These are phyloP conservation scores for Aspergillus niger DNA, from an alignment of 2,329 filamentous ascomycete genomes.

Conservation along the genomic window DNA sequence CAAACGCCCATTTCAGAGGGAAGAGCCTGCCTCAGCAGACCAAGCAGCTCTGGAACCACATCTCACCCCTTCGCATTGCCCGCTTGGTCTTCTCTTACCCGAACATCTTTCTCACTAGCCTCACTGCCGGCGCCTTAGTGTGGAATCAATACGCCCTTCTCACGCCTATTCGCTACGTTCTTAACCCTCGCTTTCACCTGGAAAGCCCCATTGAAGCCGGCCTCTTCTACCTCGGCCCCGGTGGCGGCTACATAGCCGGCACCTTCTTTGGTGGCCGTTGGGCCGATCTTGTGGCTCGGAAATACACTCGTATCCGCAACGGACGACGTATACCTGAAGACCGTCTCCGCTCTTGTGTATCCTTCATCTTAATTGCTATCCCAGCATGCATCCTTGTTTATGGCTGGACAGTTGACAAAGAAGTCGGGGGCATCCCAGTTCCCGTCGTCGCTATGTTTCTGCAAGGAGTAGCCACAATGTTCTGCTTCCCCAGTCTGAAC, in stretches of 20 bases:
- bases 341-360: constrained; percentile 61
- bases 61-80: constrained; percentile 66
- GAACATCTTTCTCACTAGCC: constrained; percentile 64
- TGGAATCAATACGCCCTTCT: constrained; percentile 75
- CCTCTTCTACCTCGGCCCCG: constrained; percentile 74
- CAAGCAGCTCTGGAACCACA: constrained; percentile 60
- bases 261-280: constrained; percentile 72
- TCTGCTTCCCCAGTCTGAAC: constrained; percentile 74
- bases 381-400: constrained; percentile 69
- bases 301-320: constrained; percentile 60
- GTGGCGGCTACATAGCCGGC: constrained; percentile 68
- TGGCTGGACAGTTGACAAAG: constrained; percentile 63
- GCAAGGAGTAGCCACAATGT: constrained; percentile 72
- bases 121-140: constrained; percentile 65
- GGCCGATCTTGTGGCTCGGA: constrained; percentile 67
- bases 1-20: constrained; percentile 62
- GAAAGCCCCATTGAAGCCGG: constrained; percentile 67
- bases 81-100: constrained; percentile 67
- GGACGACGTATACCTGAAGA: constrained; percentile 68
- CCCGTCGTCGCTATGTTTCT: constrained; percentile 74
- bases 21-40: constrained; percentile 54
- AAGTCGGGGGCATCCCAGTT: constrained; percentile 56
- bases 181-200: constrained; percentile 73
- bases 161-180: constrained; percentile 70
- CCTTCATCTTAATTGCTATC: constrained; percentile 60